A percentile compares a stretch with the other conserved stretches of the same genome.
These are phyloP conservation scores for Themeda triandra DNA, from an alignment of 176 grass and related monocot species.

Conservation along the genomic window DNA sequence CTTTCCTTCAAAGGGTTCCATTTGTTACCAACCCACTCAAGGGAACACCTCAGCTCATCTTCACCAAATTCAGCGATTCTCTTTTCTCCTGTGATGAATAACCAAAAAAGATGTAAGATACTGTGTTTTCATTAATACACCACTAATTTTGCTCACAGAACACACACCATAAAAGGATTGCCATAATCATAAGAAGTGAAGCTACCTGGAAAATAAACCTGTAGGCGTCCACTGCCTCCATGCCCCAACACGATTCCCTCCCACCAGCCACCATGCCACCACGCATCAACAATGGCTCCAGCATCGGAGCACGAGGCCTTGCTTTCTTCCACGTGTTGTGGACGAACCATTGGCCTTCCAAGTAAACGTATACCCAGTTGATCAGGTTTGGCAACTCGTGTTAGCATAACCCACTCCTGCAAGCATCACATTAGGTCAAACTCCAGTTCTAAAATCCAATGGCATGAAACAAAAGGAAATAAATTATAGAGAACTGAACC, in stretches of 20 bases:
- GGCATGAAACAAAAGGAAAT: not conserved
- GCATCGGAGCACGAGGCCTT: slow-evolving; percentile 29
- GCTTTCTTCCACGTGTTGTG: slow-evolving; percentile 13
- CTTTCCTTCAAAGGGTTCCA: slow-evolving; percentile 64
- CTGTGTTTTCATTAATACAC: not conserved
- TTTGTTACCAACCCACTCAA: slow-evolving; percentile 66
- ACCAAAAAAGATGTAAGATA: not conserved
- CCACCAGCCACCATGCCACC: slow-evolving; percentile 95
- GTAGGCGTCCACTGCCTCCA: slow-evolving; percentile 33
- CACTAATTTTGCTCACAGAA: not conserved
- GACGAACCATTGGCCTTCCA: slow-evolving; percentile 68
- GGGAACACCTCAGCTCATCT: slow-evolving; percentile 62
- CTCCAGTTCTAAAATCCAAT: not conserved
- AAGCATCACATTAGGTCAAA: slow-evolving; percentile 16
- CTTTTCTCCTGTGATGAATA: slow-evolving; percentile 62
- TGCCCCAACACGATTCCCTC: slow-evolving; percentile 69
- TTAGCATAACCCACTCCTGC: slow-evolving; percentile 76
- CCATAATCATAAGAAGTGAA: not conserved
- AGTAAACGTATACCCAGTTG: slow-evolving; percentile 45
- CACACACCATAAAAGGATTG: not conserved
- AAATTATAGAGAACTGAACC: not conserved
- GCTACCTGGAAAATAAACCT: slow-evolving; percentile 93
- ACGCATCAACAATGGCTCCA: slow-evolving; percentile 77
- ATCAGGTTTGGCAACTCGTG: slow-evolving; percentile 62
- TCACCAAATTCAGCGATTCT: slow-evolving; percentile 41